phyloP scores from a whole-genome alignment of 805 yeast genomes.

The Hanseniaspora osmophila region DNA sequence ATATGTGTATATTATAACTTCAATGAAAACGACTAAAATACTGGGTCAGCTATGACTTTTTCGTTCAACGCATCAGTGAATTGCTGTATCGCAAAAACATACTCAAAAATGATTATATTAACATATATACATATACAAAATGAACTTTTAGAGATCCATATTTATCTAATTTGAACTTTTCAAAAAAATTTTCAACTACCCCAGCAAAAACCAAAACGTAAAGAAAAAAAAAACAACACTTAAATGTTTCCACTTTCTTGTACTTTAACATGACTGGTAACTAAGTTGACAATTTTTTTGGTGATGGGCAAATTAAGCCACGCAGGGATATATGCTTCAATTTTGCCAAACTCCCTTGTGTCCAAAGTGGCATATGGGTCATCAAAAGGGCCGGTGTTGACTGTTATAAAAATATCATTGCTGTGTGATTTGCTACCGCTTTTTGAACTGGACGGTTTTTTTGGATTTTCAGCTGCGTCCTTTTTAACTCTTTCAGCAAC shows the following conservation, averaged over 20 bases:
- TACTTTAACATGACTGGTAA: constrained; percentile 66
- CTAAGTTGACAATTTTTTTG: constrained; percentile 77
- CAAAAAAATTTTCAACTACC: no score
- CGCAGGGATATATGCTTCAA: constrained; percentile 88
- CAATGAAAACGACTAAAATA: no score
- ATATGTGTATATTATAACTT: no score
- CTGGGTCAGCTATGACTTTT: no score
- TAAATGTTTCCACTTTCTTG: constrained; percentile 29
- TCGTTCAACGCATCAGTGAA: no score
- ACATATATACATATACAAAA: no score
- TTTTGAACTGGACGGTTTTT: constrained; percentile 3
- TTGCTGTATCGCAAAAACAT: no score
- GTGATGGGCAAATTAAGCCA: constrained; percentile 83
- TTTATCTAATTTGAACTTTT: no score
- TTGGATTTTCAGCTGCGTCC: constrained; percentile 16
- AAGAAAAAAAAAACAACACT: neutral
- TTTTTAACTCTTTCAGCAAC: constrained; percentile 70
- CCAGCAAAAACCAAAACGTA: neutral
- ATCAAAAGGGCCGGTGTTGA: constrained; percentile 59
- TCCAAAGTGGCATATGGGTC: constrained; percentile 71
- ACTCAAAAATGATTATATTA: no score
- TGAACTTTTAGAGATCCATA: no score
- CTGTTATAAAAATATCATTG: constrained; percentile 52
- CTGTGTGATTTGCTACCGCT: constrained; percentile 29
- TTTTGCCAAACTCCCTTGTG: constrained; percentile 63